These are phyloP conservation scores for Geotrichum candidum DNA, from an alignment of 1,139 yeast genomes.

Conservation along the genomic window DNA sequence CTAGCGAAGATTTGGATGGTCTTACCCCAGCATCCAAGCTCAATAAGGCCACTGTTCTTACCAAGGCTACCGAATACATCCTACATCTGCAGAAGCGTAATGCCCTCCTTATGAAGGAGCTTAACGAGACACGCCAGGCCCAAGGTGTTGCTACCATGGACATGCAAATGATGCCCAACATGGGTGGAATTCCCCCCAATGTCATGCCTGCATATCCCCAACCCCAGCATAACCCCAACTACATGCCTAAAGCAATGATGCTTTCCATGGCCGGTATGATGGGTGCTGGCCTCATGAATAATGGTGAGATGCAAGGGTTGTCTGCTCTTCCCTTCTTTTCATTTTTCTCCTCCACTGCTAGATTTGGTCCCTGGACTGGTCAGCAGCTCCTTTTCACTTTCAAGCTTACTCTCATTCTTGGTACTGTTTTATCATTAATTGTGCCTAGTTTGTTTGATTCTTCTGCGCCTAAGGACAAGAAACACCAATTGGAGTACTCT, in stretches of 20 bases:
- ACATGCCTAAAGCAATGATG: conserved; percentile 33
- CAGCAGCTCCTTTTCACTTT: conserved; percentile 20
- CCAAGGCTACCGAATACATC: conserved; percentile 88
- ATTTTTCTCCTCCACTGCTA: conserved; percentile 11
- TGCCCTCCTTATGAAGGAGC: conserved; percentile 49
- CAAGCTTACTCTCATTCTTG: conserved; percentile 30
- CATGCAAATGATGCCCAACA: conserved; percentile 15
- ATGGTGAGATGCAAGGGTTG: conserved; percentile 30
- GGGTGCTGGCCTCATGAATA: conserved; percentile 34
- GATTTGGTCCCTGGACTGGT: conserved; percentile 16
- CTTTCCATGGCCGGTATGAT: conserved; percentile 38
- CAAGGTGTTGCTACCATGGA: conserved; percentile 5
- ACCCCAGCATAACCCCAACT: conserved; percentile 13
- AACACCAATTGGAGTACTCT: neutral
- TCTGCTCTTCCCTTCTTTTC: conserved; percentile 32
- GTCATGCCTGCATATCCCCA: conserved; percentile 15
- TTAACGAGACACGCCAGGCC: conserved; percentile 23
- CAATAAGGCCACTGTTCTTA: conserved; percentile 81
- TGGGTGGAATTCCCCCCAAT: conserved; percentile 14
- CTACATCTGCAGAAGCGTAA: conserved; percentile 73
- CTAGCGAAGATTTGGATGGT: conserved; percentile 60
- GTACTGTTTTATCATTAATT: conserved; percentile 29
- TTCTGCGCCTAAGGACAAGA: neutral
- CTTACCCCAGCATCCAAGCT: conserved; percentile 80
- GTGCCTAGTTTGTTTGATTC: conserved; percentile 19